Conservation (phyloP, 2,329 filamentous ascomycete genomes). For the Chaetomium strumarium region DNA sequence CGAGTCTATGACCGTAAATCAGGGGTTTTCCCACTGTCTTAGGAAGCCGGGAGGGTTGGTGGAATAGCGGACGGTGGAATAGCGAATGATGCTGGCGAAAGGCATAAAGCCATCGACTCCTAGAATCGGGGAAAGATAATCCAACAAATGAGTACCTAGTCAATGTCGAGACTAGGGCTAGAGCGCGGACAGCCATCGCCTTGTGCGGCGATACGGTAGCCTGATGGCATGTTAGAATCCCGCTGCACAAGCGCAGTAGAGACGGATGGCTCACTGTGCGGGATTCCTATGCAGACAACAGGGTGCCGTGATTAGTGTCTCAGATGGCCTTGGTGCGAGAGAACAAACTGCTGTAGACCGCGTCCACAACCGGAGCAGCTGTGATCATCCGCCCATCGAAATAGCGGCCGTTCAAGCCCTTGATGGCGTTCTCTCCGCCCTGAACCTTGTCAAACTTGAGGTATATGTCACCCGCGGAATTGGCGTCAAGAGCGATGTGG, state of each 20-base stretch:
- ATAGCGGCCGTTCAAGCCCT: constrained; percentile 92
- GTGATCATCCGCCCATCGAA: constrained; percentile 92
- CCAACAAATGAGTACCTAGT: constrained; percentile 2
- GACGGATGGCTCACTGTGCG: constrained; percentile 17
- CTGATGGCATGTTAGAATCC: constrained; percentile 2
- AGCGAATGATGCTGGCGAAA: background rate
- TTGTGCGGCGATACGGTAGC: background rate
- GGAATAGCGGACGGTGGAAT: background rate
- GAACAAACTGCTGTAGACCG: constrained; percentile 96
- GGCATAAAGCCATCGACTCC: background rate
- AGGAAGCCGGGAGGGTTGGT: background rate
- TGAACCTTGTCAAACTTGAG: constrained; percentile 96
- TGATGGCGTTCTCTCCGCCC: constrained; percentile 95
- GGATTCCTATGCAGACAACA: constrained; percentile 41
- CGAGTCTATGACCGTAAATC: constrained; percentile 1
- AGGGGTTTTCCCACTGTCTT: constrained; percentile 6
- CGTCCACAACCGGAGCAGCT: constrained; percentile 93
- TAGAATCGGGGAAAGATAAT: background rate
- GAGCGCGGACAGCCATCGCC: background rate
- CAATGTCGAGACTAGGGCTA: background rate
- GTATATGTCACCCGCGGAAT: constrained; percentile 93
- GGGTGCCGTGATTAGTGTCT: constrained; percentile 50
- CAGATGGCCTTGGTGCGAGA: constrained; percentile 77
- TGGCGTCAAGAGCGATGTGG: constrained; percentile 90
- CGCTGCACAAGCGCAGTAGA: background rate